Percentiles rank a stretch among this genome's conserved stretches.
Evolutionary conservation across 495 filamentous ascomycete species (phyloP).

Genomic region (Daldinia vernicosa): DNA sequence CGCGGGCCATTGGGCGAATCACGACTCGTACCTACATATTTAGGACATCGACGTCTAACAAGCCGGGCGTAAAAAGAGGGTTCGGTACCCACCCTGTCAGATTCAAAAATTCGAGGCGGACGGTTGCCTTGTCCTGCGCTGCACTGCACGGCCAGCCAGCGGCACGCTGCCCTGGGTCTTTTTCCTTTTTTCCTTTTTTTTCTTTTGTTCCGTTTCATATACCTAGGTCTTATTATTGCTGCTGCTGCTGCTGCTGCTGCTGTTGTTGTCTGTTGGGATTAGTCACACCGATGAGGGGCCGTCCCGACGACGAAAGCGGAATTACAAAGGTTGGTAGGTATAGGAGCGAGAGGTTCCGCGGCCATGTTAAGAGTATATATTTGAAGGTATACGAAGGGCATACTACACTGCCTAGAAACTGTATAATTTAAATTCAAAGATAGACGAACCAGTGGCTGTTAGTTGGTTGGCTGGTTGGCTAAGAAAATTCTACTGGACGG

Average conservation of each 20-base stretch:
- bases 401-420: not conserved
- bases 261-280: not conserved
- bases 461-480: constrained; percentile 18
- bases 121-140: constrained; percentile 1
- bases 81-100: constrained; percentile 1
- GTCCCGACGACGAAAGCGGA: not conserved
- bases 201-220: no score
- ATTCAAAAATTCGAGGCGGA: not conserved
- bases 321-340: no score
- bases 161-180: not conserved
- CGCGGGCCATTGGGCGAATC: not conserved
- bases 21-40: not conserved
- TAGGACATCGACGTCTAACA: not conserved
- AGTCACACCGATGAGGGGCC: not conserved
- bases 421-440: not conserved
- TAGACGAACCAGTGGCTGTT: not conserved
- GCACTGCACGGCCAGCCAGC: not conserved
- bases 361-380: no score
- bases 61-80: constrained; percentile 4
- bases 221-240: no score
- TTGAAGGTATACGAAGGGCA: no score
- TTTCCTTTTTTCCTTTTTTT: not conserved
- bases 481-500: constrained; percentile 6
- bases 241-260: no score
- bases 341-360: no score